These are phyloP conservation scores for Cicer bijugum DNA, from an alignment of 306 rosid species.

Conservation along the genomic window DNA sequence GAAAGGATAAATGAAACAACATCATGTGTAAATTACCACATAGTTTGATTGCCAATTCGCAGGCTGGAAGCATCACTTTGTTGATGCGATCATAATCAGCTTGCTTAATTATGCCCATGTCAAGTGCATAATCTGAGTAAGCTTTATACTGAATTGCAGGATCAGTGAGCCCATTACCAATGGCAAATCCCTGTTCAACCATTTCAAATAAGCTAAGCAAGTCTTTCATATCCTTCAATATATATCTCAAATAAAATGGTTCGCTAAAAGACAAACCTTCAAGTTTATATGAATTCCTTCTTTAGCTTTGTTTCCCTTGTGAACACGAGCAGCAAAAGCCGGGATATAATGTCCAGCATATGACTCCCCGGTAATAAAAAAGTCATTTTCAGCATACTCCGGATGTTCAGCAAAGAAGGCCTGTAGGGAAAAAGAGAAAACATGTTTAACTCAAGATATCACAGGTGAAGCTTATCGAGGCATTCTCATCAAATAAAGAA, in stretches of 20 bases:
- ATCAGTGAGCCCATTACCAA: constrained; percentile 97
- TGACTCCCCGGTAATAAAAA: constrained; percentile 94
- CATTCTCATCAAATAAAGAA: not conserved
- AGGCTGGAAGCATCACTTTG: constrained; percentile 71
- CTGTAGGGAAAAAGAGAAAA: constrained; percentile 47
- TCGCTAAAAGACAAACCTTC: constrained; percentile 58
- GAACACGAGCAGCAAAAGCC: constrained; percentile 94
- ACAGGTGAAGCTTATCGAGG: constrained; percentile 1
- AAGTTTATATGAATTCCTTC: constrained; percentile 94
- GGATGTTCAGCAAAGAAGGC: constrained; percentile 90
- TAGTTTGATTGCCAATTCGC: constrained; percentile 79
- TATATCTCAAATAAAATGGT: not conserved
- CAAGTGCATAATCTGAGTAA: constrained; percentile 88
- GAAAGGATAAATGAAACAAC: constrained; percentile 32
- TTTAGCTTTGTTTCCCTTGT: constrained; percentile 88
- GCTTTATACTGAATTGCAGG: constrained; percentile 94
- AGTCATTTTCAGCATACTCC: constrained; percentile 74
- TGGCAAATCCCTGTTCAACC: constrained; percentile 88
- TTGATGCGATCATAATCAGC: constrained; percentile 67
- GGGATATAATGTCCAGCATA: constrained; percentile 99
- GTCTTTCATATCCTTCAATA: constrained; percentile 7
- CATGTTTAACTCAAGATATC: constrained; percentile 35
- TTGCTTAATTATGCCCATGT: constrained; percentile 74
- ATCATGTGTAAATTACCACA: constrained; percentile 67
- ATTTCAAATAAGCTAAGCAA: constrained; percentile 42